Evolutionary conservation across 2,329 filamentous ascomycete species (phyloP).

Genomic region (Calonectria multiphialidica): DNA sequence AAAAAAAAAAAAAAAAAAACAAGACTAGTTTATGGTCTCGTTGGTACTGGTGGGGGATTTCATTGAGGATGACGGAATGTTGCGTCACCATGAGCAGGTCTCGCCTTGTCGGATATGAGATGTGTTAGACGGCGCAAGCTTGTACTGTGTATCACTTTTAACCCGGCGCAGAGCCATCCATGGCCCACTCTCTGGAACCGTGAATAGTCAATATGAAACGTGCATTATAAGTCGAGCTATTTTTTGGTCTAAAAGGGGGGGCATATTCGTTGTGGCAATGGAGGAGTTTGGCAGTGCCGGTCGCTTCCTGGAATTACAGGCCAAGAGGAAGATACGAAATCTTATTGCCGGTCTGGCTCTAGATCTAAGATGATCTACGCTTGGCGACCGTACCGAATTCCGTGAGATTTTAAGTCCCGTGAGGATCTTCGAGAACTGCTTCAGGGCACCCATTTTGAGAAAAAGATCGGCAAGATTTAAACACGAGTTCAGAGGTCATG

Average conservation of each 20-base stretch:
- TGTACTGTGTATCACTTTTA: too few relatives aligned
- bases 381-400: constrained; percentile 33
- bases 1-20: too few relatives aligned
- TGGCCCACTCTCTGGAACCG: too few relatives aligned
- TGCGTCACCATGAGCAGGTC: neutral
- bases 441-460: constrained; percentile 29
- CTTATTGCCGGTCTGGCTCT: constrained; percentile 60
- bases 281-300: too few relatives aligned
- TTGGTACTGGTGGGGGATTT: neutral
- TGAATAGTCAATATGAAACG: too few relatives aligned
- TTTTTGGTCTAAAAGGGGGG: too few relatives aligned
- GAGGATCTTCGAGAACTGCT: constrained; percentile 36
- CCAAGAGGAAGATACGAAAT: constrained; percentile 53
- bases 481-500: neutral
- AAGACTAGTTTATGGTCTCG: too few relatives aligned
- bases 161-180: too few relatives aligned
- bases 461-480: neutral
- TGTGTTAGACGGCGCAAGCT: too few relatives aligned
- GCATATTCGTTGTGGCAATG: too few relatives aligned
- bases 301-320: constrained; percentile 44
- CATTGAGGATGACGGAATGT: neutral
- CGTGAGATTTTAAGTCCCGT: constrained; percentile 26
- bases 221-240: too few relatives aligned
- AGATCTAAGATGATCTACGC: constrained; percentile 61
- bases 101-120: too few relatives aligned